phyloP scores from a whole-genome alignment of 345 rosid species.

The Populus alba region DNA sequence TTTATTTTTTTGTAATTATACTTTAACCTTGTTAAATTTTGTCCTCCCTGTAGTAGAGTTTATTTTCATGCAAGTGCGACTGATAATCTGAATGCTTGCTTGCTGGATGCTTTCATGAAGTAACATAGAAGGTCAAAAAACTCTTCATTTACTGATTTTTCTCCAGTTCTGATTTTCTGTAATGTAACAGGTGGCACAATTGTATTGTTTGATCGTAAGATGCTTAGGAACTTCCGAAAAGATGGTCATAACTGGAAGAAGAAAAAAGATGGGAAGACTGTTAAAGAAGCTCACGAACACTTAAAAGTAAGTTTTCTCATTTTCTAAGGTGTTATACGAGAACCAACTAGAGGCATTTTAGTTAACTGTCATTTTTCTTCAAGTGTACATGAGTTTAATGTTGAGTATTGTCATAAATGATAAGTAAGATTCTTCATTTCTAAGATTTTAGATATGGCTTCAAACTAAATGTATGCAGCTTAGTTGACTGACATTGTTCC shows the following conservation, averaged over 20 bases:
- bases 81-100: not conserved
- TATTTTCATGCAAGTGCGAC: not conserved
- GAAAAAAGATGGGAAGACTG: conserved; percentile 97
- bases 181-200: conserved; percentile 68
- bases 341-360: not conserved
- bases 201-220: conserved; percentile 83
- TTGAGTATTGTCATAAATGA: not conserved
- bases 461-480: not conserved
- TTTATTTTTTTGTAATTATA: not conserved
- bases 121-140: not conserved
- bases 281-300: conserved; percentile 99
- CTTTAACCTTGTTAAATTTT: not conserved
- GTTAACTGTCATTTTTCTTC: not conserved
- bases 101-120: not conserved
- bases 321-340: conserved; percentile 6
- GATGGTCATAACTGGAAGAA: conserved; percentile 99
- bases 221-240: conserved; percentile 93
- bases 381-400: not conserved
- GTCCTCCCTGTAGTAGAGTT: not conserved
- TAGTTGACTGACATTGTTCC: not conserved
- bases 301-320: conserved; percentile 61
- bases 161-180: conserved; percentile 6
- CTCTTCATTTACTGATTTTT: not conserved
- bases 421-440: not conserved
- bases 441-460: conserved; percentile 1